These are phyloP conservation scores for Trapa bicornis DNA, from an alignment of 345 rosid genomes.

Conservation along the genomic window DNA sequence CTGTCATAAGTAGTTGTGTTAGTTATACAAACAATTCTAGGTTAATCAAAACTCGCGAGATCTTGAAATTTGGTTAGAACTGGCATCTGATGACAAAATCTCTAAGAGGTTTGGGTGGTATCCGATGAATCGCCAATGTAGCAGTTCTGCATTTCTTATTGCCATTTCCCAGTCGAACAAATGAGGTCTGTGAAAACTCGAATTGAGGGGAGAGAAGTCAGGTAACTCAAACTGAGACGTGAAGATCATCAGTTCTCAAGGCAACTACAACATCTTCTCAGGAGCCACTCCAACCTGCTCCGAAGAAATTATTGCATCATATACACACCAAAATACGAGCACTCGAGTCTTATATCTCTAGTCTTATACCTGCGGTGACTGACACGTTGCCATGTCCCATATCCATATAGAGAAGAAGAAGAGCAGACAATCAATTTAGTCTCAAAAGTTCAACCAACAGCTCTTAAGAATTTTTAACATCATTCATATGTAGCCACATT, in stretches of 20 bases:
- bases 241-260: conserved; percentile 4
- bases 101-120: background rate
- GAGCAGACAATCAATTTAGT: no score
- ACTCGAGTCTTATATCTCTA: no score
- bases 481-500: no score
- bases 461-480: no score
- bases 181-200: background rate
- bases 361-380: no score
- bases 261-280: conserved; percentile 30
- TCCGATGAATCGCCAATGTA: background rate
- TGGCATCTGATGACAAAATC: background rate
- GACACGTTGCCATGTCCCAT: no score
- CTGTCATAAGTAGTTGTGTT: background rate
- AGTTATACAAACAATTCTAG: background rate
- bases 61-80: background rate
- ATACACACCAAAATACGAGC: background rate
- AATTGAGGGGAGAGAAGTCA: background rate
- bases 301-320: background rate
- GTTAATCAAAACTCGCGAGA: background rate
- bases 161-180: background rate
- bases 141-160: background rate
- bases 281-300: conserved; percentile 35
- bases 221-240: background rate
- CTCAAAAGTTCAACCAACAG: no score
- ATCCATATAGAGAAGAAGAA: no score